Evolutionary conservation across 2,329 filamentous ascomycete genomes (phyloP).

Genomic region (Colletotrichum echinochloae): DNA sequence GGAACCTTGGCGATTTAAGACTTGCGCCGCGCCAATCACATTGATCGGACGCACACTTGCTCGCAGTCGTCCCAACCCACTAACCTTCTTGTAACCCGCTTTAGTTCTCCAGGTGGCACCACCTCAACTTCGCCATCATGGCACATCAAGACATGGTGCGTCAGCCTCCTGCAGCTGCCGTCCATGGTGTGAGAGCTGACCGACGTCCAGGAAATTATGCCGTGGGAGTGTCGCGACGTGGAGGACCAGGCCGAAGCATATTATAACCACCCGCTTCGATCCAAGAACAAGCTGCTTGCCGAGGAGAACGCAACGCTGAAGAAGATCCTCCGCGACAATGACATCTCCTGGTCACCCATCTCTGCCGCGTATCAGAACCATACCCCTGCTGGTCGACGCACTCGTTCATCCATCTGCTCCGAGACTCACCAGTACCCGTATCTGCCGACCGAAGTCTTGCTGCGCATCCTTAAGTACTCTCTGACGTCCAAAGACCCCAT

Average conservation of each 20-base stretch:
- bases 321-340: conserved; percentile 63
- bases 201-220: conserved; percentile 48
- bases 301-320: conserved; percentile 65
- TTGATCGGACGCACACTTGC: not conserved
- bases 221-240: conserved; percentile 66
- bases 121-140: conserved; percentile 10
- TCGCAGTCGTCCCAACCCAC: conserved; percentile 5
- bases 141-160: conserved; percentile 30
- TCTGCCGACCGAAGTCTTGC: conserved; percentile 64
- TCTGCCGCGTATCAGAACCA: conserved; percentile 47
- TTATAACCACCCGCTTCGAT: conserved; percentile 62
- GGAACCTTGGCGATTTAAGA: not conserved
- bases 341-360: conserved; percentile 62
- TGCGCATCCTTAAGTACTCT: conserved; percentile 64
- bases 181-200: conserved; percentile 11
- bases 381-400: conserved; percentile 43
- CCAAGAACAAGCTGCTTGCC: conserved; percentile 57
- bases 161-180: not conserved
- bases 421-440: conserved; percentile 50
- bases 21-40: not conserved
- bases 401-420: conserved; percentile 44
- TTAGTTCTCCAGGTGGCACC: not conserved
- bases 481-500: conserved; percentile 63
- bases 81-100: not conserved
- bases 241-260: conserved; percentile 61